phyloP scores from a whole-genome alignment of 176 grass and related monocot species.

The Hordeum vulgare region MorexV3_pseudomolecules_assembly NC_058518.1:4359869-4360368 shows the following conservation, averaged over 20 bases:
- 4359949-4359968: neutral
- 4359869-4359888: neutral
- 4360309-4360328: constrained; percentile 79
- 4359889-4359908: neutral
- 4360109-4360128: too few species aligned
- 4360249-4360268: neutral
- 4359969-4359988: too few species aligned
- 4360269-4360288: constrained; percentile 69
- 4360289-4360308: constrained; percentile 85
- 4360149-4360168: constrained; percentile 86
- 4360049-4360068: constrained; percentile 82
- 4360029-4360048: constrained; percentile 70
- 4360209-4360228: neutral
- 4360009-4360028: constrained; percentile 53
- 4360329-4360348: too few species aligned
- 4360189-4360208: neutral
- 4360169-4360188: constrained; percentile 6
- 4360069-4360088: constrained; percentile 92
- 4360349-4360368: too few species aligned
- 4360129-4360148: too few species aligned
- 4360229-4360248: neutral
- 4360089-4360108: too few species aligned
- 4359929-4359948: too few species aligned
- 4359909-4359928: neutral
- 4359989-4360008: constrained; percentile 76